Conservation (phyloP, 306 rosid genomes). For the Datisca glomerata region DNA sequence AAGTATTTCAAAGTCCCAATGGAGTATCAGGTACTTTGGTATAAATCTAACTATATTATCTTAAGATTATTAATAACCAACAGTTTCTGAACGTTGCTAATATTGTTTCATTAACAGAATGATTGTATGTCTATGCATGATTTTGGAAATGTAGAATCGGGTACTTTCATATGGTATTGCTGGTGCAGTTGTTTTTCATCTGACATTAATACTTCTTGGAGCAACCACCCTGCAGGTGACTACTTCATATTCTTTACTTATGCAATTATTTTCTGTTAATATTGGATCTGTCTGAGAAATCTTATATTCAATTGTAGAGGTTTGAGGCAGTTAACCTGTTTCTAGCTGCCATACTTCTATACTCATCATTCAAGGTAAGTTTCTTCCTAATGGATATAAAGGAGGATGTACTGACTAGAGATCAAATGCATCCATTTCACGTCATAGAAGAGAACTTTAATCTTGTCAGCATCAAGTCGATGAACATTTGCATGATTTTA, state of each 20-base stretch:
- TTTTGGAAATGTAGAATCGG: conserved; percentile 44
- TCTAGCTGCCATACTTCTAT: conserved; percentile 66
- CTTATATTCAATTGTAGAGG: conserved; percentile 38
- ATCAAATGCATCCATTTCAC: no score
- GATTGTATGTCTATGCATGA: conserved; percentile 5
- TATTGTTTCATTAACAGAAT: neutral
- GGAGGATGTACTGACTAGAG: no score
- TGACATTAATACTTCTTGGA: conserved; percentile 69
- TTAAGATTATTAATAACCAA: no score
- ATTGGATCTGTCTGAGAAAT: conserved; percentile 12
- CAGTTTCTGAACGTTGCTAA: no score
- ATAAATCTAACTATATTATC: conserved; percentile 1
- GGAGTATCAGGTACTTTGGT: conserved; percentile 58
- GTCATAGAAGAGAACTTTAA: neutral
- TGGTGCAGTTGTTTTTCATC: conserved; percentile 76
- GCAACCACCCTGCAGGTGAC: conserved; percentile 72
- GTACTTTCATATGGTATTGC: conserved; percentile 93
- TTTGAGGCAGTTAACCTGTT: conserved; percentile 85
- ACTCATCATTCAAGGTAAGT: conserved; percentile 74
- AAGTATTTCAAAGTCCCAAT: conserved; percentile 86
- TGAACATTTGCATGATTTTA: neutral
- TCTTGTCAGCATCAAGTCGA: neutral
- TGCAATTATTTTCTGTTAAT: conserved; percentile 6
- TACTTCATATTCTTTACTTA: conserved; percentile 7
- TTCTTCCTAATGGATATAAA: no score